A percentile compares a stretch with the other conserved stretches of the same genome.
These are phyloP conservation scores for Fusarium acutatum DNA, from an alignment of 2,329 filamentous ascomycete species.

Conservation along the genomic window DNA sequence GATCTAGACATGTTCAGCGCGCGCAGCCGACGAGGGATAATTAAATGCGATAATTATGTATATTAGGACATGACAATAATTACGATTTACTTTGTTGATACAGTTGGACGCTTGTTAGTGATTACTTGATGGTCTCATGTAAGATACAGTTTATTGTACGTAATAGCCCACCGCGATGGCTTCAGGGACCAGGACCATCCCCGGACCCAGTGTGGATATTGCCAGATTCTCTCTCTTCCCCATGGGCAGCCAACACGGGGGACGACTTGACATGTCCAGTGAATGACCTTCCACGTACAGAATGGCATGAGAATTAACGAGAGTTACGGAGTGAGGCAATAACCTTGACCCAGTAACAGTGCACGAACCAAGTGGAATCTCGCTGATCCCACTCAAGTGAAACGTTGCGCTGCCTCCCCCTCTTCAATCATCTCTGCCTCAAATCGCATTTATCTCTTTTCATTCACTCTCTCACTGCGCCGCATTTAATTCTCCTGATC, in stretches of 20 bases:
- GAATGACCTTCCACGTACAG: not conserved
- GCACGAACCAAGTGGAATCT: slow-evolving; percentile 6
- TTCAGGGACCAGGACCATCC: slow-evolving; percentile 18
- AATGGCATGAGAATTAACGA: not conserved
- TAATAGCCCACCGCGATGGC: slow-evolving; percentile 21
- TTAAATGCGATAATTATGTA: not conserved
- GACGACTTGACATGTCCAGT: not conserved
- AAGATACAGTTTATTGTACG: slow-evolving; percentile 22
- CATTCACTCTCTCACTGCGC: not conserved
- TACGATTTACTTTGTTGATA: slow-evolving; percentile 12
- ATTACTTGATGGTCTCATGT: not conserved
- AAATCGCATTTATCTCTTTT: not conserved
- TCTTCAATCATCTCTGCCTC: not conserved
- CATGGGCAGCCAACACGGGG: not conserved
- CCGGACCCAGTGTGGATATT: slow-evolving; percentile 16
- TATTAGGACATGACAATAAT: not conserved
- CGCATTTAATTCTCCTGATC: not conserved
- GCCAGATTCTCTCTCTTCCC: not conserved
- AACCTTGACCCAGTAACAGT: not conserved
- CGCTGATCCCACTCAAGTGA: slow-evolving; percentile 2
- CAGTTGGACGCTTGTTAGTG: not conserved
- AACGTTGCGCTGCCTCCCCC: not conserved
- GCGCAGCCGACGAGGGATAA: slow-evolving; percentile 7
- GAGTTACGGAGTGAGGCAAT: not conserved
- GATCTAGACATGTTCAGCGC: slow-evolving; percentile 25